phyloP scores from a whole-genome alignment of 2,329 filamentous ascomycete species.

The Aspergillus fructus region DNA sequence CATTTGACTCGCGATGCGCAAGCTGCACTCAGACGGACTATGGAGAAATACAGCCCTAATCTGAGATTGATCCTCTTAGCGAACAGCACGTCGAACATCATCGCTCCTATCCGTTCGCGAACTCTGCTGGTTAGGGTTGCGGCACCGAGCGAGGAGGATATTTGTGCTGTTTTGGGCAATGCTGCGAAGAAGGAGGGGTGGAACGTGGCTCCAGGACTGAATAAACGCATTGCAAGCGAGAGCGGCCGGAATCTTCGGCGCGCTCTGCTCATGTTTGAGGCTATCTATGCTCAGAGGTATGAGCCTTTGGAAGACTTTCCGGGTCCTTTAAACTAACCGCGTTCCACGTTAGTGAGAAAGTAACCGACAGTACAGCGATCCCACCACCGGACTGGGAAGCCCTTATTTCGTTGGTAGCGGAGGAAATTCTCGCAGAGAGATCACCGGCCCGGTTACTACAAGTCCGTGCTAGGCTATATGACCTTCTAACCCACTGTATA shows the following conservation, averaged over 20 bases:
- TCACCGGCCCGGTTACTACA: conserved; percentile 85
- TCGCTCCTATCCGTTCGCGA: conserved; percentile 92
- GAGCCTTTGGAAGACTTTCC: conserved; percentile 26
- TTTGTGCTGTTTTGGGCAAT: conserved; percentile 69
- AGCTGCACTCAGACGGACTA: conserved; percentile 88
- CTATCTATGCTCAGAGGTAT: conserved; percentile 95
- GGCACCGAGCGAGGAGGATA: conserved; percentile 81
- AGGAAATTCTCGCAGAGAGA: conserved; percentile 89
- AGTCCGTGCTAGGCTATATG: conserved; percentile 92
- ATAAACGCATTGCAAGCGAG: conserved; percentile 82
- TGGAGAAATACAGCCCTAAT: conserved; percentile 99
- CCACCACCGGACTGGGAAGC: conserved; percentile 97
- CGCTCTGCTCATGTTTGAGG: conserved; percentile 94
- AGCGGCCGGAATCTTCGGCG: conserved; percentile 87
- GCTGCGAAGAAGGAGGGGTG: conserved; percentile 81
- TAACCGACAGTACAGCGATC: conserved; percentile 82
- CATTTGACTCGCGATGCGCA: conserved; percentile 92
- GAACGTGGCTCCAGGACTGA: conserved; percentile 71
- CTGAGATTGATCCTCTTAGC: conserved; percentile 86
- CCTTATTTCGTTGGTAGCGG: conserved; percentile 82
- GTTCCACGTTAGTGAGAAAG: conserved; percentile 70
- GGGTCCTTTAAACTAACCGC: neutral
- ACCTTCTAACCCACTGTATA: conserved; percentile 95
- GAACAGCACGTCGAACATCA: conserved; percentile 97
- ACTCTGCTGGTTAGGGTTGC: conserved; percentile 89